A percentile compares a stretch with the other conserved stretches of the same genome.
phyloP scores from a whole-genome alignment of 352 stramenopile genomes.

The Lagenidium giganteum region DNA sequence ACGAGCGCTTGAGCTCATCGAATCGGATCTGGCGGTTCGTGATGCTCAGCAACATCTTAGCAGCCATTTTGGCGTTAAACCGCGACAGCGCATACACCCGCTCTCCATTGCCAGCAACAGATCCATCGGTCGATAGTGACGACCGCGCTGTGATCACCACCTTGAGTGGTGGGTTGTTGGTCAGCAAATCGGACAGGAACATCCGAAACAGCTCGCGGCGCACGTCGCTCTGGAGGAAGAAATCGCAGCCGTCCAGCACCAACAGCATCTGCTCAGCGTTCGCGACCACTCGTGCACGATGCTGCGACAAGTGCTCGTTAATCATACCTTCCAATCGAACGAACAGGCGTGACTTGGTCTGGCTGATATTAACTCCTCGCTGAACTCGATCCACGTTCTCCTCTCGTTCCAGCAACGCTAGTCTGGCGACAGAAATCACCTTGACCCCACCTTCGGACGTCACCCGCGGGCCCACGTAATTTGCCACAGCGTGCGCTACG shows the following conservation, averaged over 20 bases:
- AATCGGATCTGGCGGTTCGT: slow-evolving; percentile 54
- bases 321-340: slow-evolving; percentile 36
- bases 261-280: slow-evolving; percentile 46
- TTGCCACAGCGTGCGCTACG: slow-evolving; percentile 51
- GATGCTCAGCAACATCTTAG: slow-evolving; percentile 60
- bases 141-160: slow-evolving; percentile 48
- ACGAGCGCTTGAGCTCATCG: slow-evolving; percentile 48
- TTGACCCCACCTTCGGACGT: slow-evolving; percentile 51
- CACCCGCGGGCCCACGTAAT: slow-evolving; percentile 59
- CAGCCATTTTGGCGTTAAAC: slow-evolving; percentile 55
- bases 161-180: slow-evolving; percentile 52
- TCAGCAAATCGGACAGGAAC: slow-evolving; percentile 54
- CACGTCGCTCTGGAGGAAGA: slow-evolving; percentile 37
- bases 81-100: slow-evolving; percentile 46
- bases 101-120: slow-evolving; percentile 46
- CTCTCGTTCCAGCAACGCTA: slow-evolving; percentile 48
- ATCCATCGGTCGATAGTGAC: slow-evolving; percentile 47
- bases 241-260: slow-evolving; percentile 61
- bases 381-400: slow-evolving; percentile 46
- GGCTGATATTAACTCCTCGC: slow-evolving; percentile 34
- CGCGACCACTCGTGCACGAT: slow-evolving; percentile 37
- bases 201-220: slow-evolving; percentile 46
- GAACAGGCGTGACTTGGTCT: slow-evolving; percentile 31
- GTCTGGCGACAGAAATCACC: slow-evolving; percentile 48
- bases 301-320: slow-evolving; percentile 31